phyloP scores from a whole-genome alignment of 2,329 filamentous ascomycete species.

The Gaeumannomyces sp. region DNA sequence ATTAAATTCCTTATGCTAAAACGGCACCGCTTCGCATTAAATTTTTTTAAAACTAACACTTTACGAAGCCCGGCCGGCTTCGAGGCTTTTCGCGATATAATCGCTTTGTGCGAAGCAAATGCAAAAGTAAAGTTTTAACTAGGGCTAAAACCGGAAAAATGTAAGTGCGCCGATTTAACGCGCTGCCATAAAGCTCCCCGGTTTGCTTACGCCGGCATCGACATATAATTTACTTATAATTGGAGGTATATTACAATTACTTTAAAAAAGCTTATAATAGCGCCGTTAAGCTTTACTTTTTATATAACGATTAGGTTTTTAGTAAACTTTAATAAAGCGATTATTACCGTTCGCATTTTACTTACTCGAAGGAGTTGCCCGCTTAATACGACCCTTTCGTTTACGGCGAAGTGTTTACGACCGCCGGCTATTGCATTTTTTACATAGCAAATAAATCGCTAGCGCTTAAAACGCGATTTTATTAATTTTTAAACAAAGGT shows the following conservation, averaged over 20 bases:
- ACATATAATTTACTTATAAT: too few species aligned
- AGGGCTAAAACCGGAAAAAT: slow-evolving; percentile 9
- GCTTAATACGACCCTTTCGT: not conserved
- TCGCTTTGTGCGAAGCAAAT: slow-evolving; percentile 5
- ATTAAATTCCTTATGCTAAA: not conserved
- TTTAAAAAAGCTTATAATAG: not conserved
- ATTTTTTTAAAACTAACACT: slow-evolving; percentile 6
- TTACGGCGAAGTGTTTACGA: too few species aligned
- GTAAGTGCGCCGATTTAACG: not conserved
- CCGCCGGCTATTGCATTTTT: too few species aligned
- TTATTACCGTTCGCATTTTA: not conserved
- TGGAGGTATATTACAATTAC: not conserved
- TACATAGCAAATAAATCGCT: not conserved
- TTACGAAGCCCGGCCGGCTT: slow-evolving; percentile 4
- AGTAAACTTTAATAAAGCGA: not conserved
- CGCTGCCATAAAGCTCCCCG: not conserved
- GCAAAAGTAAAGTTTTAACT: slow-evolving; percentile 5
- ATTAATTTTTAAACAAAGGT: slow-evolving; percentile 7
- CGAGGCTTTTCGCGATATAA: slow-evolving; percentile 1
- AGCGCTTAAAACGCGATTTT: slow-evolving; percentile 1
- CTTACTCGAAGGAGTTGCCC: not conserved
- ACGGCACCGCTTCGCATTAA: not conserved
- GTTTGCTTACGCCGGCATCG: too few species aligned
- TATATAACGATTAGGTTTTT: not conserved
- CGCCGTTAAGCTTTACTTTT: slow-evolving; percentile 1